Evolutionary conservation across 1,284 basidiomycete species (phyloP).

Genomic region (Coniophora puteana): DNA sequence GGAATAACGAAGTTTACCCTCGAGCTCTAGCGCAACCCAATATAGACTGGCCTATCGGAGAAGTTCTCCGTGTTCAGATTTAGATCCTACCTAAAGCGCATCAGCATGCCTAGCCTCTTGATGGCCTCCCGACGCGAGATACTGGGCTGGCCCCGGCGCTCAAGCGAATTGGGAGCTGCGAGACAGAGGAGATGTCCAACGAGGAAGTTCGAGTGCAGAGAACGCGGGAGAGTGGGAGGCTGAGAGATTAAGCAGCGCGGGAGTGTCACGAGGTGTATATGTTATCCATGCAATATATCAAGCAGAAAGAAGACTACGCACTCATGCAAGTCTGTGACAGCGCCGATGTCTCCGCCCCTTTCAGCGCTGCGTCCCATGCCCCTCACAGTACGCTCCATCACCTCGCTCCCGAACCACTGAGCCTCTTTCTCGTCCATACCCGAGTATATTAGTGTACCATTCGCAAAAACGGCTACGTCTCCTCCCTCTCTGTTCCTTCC

Average conservation of each 20-base stretch:
- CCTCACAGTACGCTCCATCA: constrained; percentile 60
- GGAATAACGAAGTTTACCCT: too few species aligned
- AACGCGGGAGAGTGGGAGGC: constrained; percentile 82
- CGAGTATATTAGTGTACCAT: constrained; percentile 87
- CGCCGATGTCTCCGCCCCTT: constrained; percentile 80
- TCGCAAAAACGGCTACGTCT: constrained; percentile 85
- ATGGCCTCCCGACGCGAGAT: constrained; percentile 77
- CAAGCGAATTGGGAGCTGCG: constrained; percentile 71
- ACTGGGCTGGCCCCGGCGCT: constrained; percentile 77
- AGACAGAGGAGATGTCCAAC: constrained; percentile 81
- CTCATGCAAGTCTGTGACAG: constrained; percentile 86
- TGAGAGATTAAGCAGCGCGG: constrained; percentile 88
- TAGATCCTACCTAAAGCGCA: constrained; percentile 85
- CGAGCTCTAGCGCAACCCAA: constrained; percentile 87
- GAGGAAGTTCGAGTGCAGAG: constrained; percentile 76
- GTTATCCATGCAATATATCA: constrained; percentile 6
- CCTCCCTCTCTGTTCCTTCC: constrained; percentile 76
- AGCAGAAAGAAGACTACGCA: constrained; percentile 37
- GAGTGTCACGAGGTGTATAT: too few species aligned
- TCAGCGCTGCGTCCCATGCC: constrained; percentile 57
- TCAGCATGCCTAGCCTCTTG: constrained; percentile 83
- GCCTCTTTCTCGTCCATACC: constrained; percentile 82
- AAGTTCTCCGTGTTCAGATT: constrained; percentile 88
- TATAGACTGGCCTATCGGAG: constrained; percentile 88
- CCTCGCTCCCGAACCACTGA: constrained; percentile 57